Base-by-base conservation (phyloP, 1,284 basidiomycete genomes). In the Cutaneotrichosporon cavernicola region DNA sequence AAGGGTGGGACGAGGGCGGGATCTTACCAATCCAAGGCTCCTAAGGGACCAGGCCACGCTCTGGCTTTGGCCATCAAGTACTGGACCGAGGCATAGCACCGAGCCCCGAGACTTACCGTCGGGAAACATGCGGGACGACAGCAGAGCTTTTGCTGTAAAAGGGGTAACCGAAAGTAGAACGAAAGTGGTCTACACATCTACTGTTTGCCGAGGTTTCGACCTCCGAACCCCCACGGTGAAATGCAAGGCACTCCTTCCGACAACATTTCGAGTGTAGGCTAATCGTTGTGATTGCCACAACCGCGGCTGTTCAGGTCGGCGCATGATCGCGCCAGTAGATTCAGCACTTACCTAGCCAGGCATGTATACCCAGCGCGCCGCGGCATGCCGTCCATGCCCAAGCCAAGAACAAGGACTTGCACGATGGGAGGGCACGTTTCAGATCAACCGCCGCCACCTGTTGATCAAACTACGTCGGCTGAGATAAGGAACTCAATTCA, bases 1-100 rank as follows among this genome's bases (percentile, higher is more conserved):
- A 61, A 56, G 58, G 62, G 58, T 58, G 58, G 53, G 58, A 60
- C 5, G 57, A 34, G 43, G 16, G 56, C 63, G 63, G 63, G 63
- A 65, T 51, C 47, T 50, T 38, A 47, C 31, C 31, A 59, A 43
- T 56, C 36, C 55, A 56, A 36, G 38, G 38, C 55, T 46, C 43
- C 43, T 30, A 43, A 56, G 38, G 55, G 51, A 53, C 43, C 43
- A 46, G 43, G 43, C 43, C 16, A 46, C 18, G 8, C 43, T 46
- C 43, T 46, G 16, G 10, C 38, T 40, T 40, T 40, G 38, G 8
- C 22, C 49, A 51, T 30, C 49, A 30, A 16, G 22, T 31, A 9
- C 3, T 51, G 49, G 26, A n/a, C 34, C 34, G 36, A 56, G 55
- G 55, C 55, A 56, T 38, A 34, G 5, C 30, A 32, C 51, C 51